Conservation (phyloP, 163 green algal species). For the Volvox carteri region DNA sequence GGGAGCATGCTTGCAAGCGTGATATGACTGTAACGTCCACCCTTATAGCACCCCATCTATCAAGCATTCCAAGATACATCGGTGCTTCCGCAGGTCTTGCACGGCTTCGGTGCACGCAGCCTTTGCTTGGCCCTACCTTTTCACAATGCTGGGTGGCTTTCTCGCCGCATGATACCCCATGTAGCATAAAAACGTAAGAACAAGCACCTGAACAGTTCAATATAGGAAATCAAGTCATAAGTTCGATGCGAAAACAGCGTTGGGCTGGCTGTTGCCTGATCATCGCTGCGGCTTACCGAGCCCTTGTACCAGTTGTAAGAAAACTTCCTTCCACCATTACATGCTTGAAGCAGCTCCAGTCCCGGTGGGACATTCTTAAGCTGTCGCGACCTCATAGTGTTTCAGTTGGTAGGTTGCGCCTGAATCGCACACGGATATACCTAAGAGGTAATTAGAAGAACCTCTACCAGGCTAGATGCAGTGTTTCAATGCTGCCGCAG, state of each 20-base stretch:
- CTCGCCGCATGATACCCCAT: conserved; percentile 90
- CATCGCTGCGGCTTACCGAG: conserved; percentile 52
- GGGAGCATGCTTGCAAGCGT: no score
- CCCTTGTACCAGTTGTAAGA: conserved; percentile 68
- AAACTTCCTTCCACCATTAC: conserved; percentile 52
- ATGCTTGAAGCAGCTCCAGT: conserved; percentile 62
- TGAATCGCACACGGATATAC: no score
- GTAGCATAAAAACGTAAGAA: conserved; percentile 94
- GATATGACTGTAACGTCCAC: no score
- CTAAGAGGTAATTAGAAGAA: no score
- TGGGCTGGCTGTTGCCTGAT: conserved; percentile 37
- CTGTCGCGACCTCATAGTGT: neutral
- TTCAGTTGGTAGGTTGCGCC: no score
- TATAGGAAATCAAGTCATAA: conserved; percentile 1
- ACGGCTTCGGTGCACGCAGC: no score
- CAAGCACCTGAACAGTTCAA: conserved; percentile 75
- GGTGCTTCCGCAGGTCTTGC: no score
- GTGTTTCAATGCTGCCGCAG: no score
- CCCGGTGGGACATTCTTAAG: conserved; percentile 57
- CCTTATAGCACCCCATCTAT: no score
- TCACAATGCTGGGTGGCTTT: conserved; percentile 95
- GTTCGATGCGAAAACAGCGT: neutral
- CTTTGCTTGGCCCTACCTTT: conserved; percentile 74
- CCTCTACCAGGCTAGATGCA: no score
- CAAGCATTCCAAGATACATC: no score